Percentiles rank a stretch among this genome's conserved stretches.
phyloP scores from a whole-genome alignment of 139 green algal species.

The Marvania coccoides region DNA sequence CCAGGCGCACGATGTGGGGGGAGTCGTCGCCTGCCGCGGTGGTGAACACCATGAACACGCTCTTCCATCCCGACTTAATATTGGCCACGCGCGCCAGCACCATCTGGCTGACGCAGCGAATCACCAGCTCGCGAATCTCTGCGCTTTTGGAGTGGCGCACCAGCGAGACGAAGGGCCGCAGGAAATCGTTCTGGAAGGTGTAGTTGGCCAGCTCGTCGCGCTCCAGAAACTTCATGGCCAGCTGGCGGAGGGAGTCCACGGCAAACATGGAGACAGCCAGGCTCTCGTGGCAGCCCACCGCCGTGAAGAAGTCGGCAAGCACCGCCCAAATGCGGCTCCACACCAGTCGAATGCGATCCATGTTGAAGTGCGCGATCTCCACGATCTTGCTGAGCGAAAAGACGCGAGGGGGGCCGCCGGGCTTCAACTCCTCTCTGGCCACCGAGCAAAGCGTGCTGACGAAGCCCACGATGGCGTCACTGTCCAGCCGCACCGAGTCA shows the following conservation, averaged over 20 bases:
- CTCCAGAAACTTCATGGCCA: constrained; percentile 91
- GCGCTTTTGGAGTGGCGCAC: constrained; percentile 77
- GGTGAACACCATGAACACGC: constrained; percentile 99
- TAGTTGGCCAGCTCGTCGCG: constrained; percentile 97
- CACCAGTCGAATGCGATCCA: constrained; percentile 91
- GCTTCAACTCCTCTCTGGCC: constrained; percentile 52
- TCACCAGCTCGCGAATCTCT: constrained; percentile 97
- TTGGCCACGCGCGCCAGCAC: constrained; percentile 84
- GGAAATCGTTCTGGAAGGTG: constrained; percentile 99
- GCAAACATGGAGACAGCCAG: constrained; percentile 60
- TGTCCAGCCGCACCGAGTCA: constrained; percentile 28
- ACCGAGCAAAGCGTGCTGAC: constrained; percentile 70
- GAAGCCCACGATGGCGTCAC: constrained; percentile 89
- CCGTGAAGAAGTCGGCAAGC: constrained; percentile 89
- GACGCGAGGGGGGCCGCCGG: constrained; percentile 59
- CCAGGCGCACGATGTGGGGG: constrained; percentile 73
- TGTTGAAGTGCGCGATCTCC: constrained; percentile 97
- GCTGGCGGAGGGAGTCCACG: constrained; percentile 75
- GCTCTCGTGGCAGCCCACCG: constrained; percentile 69
- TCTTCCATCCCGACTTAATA: constrained; percentile 97
- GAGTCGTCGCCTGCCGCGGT: constrained; percentile 76
- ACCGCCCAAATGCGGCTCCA: constrained; percentile 93
- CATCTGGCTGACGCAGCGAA: constrained; percentile 86
- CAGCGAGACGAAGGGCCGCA: constrained; percentile 95
- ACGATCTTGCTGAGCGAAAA: constrained; percentile 94